Evolutionary conservation across 2,329 filamentous ascomycete species (phyloP), one percentile per base, ranked within the genome.

Genomic region (Penicillium sp.): DNA sequence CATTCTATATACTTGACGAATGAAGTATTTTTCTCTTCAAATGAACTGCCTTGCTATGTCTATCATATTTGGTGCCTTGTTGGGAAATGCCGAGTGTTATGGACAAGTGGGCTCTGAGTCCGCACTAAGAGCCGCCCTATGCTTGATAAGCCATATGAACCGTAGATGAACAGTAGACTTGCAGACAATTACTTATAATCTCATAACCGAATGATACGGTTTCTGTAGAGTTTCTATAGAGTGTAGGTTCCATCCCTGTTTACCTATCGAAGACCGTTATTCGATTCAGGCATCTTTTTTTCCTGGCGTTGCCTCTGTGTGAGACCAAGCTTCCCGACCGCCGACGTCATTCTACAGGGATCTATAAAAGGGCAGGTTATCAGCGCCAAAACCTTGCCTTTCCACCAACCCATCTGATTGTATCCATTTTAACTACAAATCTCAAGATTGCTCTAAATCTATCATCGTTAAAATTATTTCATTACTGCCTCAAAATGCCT

Each of bases 401-500:
- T 35, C n/a, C 31, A 42, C 39, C 39, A 42, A 21, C 19, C 10
- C 10, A 21, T 42, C 19, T 22, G 11, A 13, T 42, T 4, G n/a
- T 42, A 22, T 42, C 10, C 19, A 21, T 22, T 42, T 6, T 22
- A 10, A 14, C 4, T 42, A 7, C 19, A 13, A 21, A 22, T 10
- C 5, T 42, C 39, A 42, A 42, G 19, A 4, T 14, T 13, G 0
- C 7, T 13, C 10, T 21, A 9, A 39, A 22, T 27, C 6, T 24
- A 43, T 49, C 7, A 11, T n/a, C n/a, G 19, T 19, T 21, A 24
- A 6, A 26, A 9, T 2, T 39, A 11, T 9, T 13, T 13, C 16
- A 9, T 4, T 26, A 16, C 33, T 19, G 5, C 31, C 44, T 24
- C 59, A 67, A 27, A 2, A 73, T 73, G 71, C 70, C 71, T 29